Conservation (phyloP, 2,329 filamentous ascomycete species). For the Hypoxylon sp. region DNA sequence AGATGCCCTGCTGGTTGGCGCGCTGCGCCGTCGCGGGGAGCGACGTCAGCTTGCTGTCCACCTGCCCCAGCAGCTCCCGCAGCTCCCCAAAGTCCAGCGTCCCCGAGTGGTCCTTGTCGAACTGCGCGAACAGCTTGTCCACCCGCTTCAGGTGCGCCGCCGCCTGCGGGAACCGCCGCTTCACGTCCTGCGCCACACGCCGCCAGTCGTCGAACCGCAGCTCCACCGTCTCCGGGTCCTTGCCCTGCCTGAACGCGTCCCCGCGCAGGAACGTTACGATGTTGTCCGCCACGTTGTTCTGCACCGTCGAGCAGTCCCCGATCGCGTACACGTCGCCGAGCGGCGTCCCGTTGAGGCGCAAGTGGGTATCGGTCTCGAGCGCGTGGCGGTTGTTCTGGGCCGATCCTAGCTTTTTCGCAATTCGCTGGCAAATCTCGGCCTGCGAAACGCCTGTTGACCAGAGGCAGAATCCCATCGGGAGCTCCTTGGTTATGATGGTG, state of each 20-base stretch:
- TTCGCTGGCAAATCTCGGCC: slow-evolving; percentile 76
- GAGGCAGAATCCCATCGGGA: slow-evolving; percentile 94
- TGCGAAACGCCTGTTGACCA: slow-evolving; percentile 98
- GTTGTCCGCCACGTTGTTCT: slow-evolving; percentile 95
- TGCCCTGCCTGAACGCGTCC: slow-evolving; percentile 89
- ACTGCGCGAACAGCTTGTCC: slow-evolving; percentile 88
- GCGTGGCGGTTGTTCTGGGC: slow-evolving; percentile 88
- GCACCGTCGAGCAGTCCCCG: slow-evolving; percentile 94
- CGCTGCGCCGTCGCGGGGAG: slow-evolving; percentile 95
- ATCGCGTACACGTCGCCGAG: slow-evolving; percentile 96
- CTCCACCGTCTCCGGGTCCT: slow-evolving; percentile 86
- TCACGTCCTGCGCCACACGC: slow-evolving; percentile 81
- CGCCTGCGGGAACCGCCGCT: slow-evolving; percentile 90
- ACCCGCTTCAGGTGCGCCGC: slow-evolving; percentile 85
- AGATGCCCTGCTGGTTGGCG: slow-evolving; percentile 93
- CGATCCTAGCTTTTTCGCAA: slow-evolving; percentile 79
- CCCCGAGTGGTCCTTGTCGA: slow-evolving; percentile 91
- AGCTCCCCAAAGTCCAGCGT: slow-evolving; percentile 95
- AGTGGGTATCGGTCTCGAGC: slow-evolving; percentile 91
- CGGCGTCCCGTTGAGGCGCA: slow-evolving; percentile 86
- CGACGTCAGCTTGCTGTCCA: slow-evolving; percentile 93
- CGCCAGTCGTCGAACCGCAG: slow-evolving; percentile 91
- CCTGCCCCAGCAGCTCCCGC: slow-evolving; percentile 85
- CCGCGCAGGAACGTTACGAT: slow-evolving; percentile 89
- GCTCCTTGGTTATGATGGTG: slow-evolving; percentile 82